phyloP scores from a whole-genome alignment of 352 stramenopile species.

The Globisporangium canariense region DNA sequence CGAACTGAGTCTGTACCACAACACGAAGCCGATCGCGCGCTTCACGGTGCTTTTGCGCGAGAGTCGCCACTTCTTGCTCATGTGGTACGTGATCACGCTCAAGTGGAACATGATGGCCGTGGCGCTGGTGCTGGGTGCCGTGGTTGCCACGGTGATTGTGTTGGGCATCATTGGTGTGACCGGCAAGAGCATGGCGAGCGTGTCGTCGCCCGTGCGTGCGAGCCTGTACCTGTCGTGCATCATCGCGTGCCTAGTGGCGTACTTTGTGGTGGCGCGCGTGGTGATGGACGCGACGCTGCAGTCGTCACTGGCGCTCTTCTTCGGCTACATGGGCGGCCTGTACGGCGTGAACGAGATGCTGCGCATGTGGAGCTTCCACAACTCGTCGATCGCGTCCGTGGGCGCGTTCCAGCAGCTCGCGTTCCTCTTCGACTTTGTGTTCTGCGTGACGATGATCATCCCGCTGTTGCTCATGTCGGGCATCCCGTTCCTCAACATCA shows the following conservation, averaged over 20 bases:
- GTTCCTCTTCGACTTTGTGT: conserved; percentile 87
- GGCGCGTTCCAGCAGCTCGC: conserved; percentile 75
- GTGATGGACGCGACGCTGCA: conserved; percentile 34
- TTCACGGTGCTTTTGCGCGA: conserved; percentile 76
- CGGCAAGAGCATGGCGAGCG: conserved; percentile 28
- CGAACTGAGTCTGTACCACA: conserved; percentile 70
- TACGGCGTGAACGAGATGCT: conserved; percentile 86
- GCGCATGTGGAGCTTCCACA: conserved; percentile 79
- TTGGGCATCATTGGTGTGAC: conserved; percentile 46
- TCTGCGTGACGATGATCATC: conserved; percentile 67
- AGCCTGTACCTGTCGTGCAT: conserved; percentile 48
- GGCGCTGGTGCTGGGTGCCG: conserved; percentile 50
- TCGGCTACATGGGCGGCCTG: conserved; percentile 68
- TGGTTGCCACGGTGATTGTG: conserved; percentile 48
- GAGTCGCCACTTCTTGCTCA: conserved; percentile 75
- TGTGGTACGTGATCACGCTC: conserved; percentile 84
- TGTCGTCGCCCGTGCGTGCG: conserved; percentile 42
- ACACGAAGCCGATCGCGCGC: conserved; percentile 63
- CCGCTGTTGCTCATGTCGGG: conserved; percentile 76
- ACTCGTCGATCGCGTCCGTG: conserved; percentile 56
- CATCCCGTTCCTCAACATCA: conserved; percentile 85
- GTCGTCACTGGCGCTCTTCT: conserved; percentile 64
- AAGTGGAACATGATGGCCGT: conserved; percentile 54
- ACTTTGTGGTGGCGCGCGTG: conserved; percentile 44
- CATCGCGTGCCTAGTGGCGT: conserved; percentile 31